Evolutionary conservation across 148 eudicot species (phyloP).

Genomic region (Rhododendron ovatum): DNA sequence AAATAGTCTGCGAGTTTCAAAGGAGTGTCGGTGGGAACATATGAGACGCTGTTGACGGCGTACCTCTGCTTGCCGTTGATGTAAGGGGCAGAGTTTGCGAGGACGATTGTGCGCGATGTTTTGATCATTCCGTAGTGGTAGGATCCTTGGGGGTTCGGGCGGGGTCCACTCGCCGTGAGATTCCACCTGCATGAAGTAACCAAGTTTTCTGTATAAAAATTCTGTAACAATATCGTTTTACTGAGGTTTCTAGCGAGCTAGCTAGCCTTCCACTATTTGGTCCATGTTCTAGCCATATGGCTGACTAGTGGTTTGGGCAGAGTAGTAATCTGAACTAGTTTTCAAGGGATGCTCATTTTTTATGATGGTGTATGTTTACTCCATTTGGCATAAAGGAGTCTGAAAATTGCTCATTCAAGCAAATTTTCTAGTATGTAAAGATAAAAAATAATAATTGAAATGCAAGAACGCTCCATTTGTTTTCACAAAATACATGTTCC

Average conservation of each 20-base stretch:
- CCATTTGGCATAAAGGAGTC: neutral
- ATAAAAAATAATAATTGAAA: too few relatives aligned
- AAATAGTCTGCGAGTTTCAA: slow-evolving; percentile 85
- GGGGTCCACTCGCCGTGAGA: slow-evolving; percentile 86
- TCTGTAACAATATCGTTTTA: neutral
- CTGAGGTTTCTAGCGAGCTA: neutral
- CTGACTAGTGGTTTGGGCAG: neutral
- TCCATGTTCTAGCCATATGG: neutral
- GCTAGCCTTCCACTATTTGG: neutral
- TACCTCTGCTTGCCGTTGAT: slow-evolving; percentile 83
- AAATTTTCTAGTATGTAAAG: too few relatives aligned
- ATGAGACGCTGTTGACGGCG: slow-evolving; percentile 86
- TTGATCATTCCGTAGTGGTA: slow-evolving; percentile 88
- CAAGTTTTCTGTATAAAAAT: neutral
- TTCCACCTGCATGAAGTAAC: slow-evolving; percentile 45
- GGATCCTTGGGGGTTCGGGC: slow-evolving; percentile 97
- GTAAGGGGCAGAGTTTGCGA: slow-evolving; percentile 78
- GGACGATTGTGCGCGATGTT: slow-evolving; percentile 63
- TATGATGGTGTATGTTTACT: too few relatives aligned
- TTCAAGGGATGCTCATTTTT: neutral
- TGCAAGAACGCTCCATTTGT: neutral
- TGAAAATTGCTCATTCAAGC: neutral
- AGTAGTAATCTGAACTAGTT: neutral
- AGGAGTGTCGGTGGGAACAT: slow-evolving; percentile 63
- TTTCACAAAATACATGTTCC: too few relatives aligned